phyloP scores from a whole-genome alignment of 2,329 filamentous ascomycete species.

The Hypoxylon sp. region DNA sequence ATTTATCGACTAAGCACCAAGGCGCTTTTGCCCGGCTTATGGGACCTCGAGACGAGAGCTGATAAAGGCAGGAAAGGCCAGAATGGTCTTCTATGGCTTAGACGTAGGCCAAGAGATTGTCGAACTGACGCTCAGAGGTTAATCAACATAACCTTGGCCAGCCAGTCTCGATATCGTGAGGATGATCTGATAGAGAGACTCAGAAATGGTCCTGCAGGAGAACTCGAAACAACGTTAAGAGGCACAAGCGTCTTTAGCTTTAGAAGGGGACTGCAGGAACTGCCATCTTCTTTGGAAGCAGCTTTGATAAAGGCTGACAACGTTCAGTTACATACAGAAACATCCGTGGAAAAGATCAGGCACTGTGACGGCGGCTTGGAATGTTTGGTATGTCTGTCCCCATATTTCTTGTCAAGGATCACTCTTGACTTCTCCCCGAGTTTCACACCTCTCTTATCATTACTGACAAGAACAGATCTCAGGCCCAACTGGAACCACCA shows the following conservation, averaged over 20 bases:
- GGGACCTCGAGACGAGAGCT: slow-evolving; percentile 19
- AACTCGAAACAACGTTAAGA: slow-evolving; percentile 6
- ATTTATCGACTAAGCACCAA: slow-evolving; percentile 29
- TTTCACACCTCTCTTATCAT: no score
- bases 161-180: slow-evolving; percentile 2
- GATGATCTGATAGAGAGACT: neutral
- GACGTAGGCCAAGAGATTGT: neutral
- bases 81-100: neutral
- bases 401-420: neutral
- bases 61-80: slow-evolving; percentile 11
- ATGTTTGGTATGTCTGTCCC: slow-evolving; percentile 12
- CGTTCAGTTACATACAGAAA: slow-evolving; percentile 9
- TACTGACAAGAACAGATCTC: slow-evolving; percentile 15
- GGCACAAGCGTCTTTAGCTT: slow-evolving; percentile 23
- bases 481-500: neutral
- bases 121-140: neutral
- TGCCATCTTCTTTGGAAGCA: slow-evolving; percentile 12
- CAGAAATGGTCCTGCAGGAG: slow-evolving; percentile 2
- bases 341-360: slow-evolving; percentile 6
- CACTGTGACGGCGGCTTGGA: neutral
- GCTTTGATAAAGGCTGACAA: slow-evolving; percentile 3
- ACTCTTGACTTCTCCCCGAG: no score
- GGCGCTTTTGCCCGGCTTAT: slow-evolving; percentile 19
- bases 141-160: neutral
- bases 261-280: slow-evolving; percentile 14